Conservation (phyloP, 148 eudicot genomes). For the Chenopodium formosanum region DNA sequence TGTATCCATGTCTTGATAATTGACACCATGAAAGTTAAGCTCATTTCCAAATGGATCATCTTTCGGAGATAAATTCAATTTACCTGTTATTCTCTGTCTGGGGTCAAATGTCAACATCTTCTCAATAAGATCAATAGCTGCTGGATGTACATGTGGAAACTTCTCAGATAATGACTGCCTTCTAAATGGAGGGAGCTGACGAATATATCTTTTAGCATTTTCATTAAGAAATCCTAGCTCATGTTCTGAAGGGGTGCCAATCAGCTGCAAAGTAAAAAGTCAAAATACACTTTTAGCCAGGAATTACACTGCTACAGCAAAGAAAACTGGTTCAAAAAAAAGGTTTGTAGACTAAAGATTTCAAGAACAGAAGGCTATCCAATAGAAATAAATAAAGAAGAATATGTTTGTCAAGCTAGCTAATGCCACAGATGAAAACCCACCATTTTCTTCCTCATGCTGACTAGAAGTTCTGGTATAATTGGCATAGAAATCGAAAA, state of each 20-base stretch:
- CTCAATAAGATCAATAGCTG: conserved; percentile 90
- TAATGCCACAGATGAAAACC: no score
- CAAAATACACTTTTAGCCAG: conserved; percentile 6
- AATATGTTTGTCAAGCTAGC: neutral
- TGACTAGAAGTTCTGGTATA: neutral
- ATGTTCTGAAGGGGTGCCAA: conserved; percentile 90
- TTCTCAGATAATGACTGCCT: conserved; percentile 79
- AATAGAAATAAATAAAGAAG: neutral
- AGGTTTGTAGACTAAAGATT: neutral
- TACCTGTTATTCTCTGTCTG: conserved; percentile 87
- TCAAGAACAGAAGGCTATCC: neutral
- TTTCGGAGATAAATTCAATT: neutral
- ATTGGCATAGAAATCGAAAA: neutral
- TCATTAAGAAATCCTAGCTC: conserved; percentile 85
- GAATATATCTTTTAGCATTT: conserved; percentile 89
- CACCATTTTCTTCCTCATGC: neutral
- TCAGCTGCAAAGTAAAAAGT: conserved; percentile 49
- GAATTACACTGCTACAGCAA: neutral
- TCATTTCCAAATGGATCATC: neutral
- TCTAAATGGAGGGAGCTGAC: conserved; percentile 68
- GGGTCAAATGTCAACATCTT: conserved; percentile 98
- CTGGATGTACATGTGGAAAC: conserved; percentile 79
- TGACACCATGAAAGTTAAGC: neutral
- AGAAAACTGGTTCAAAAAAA: neutral
- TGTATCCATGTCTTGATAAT: no score